Percentiles rank a stretch among this genome's conserved stretches.
Evolutionary conservation across 2,329 filamentous ascomycete genomes (phyloP).

Genomic region (Pezicula radicicola): DNA sequence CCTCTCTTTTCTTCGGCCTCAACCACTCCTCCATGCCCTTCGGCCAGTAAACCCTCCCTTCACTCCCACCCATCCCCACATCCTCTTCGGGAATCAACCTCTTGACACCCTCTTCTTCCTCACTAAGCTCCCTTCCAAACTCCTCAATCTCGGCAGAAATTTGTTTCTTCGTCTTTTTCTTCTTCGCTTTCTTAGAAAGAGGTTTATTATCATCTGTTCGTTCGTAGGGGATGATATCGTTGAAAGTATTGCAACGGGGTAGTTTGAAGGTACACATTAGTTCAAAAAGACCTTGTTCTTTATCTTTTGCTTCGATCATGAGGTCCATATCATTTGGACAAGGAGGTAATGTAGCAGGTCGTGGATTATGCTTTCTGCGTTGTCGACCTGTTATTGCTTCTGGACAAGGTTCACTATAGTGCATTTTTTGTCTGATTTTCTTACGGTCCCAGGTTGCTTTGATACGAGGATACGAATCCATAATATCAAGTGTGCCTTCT

Average conservation of each 20-base stretch:
- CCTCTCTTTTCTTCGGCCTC: constrained; percentile 70
- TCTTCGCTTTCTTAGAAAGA: constrained; percentile 41
- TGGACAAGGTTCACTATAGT: constrained; percentile 81
- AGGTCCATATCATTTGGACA: constrained; percentile 83
- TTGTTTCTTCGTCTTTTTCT: constrained; percentile 38
- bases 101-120: constrained; percentile 33
- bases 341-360: constrained; percentile 77
- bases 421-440: constrained; percentile 90
- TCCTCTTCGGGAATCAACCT: constrained; percentile 53
- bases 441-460: constrained; percentile 81
- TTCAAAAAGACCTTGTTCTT: constrained; percentile 94
- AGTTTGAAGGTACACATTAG: constrained; percentile 86
- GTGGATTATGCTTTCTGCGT: constrained; percentile 78
- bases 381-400: constrained; percentile 76
- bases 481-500: constrained; percentile 83
- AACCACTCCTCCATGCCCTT: constrained; percentile 89
- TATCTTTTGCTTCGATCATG: constrained; percentile 99
- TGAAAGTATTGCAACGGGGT: constrained; percentile 73
- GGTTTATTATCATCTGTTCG: constrained; percentile 72
- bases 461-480: constrained; percentile 72
- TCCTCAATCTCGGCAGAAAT: constrained; percentile 28
- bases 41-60: constrained; percentile 87
- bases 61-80: constrained; percentile 80
- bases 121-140: constrained; percentile 28
- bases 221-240: constrained; percentile 74